A percentile compares a stretch with the other conserved stretches of the same genome.
Conservation (phyloP, 352 stramenopile species). For the Thalassiosira exigua region DNA sequence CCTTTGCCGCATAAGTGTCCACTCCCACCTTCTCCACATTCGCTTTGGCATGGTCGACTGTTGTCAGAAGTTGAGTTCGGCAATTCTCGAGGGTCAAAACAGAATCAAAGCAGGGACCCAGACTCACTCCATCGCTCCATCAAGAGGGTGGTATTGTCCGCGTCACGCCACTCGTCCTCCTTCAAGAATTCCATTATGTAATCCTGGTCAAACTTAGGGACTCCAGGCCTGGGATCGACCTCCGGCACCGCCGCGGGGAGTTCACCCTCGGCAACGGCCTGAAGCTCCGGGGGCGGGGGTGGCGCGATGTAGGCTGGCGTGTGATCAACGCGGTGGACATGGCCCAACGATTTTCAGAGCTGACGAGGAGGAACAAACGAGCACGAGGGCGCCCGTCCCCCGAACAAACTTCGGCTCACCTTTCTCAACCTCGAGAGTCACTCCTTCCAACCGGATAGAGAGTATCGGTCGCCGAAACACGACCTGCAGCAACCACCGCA, state of each 20-base stretch:
- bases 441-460: not conserved
- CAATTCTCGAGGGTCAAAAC: no score
- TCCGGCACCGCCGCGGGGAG: no score
- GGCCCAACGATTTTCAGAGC: no score
- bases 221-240: not conserved
- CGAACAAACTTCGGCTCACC: no score
- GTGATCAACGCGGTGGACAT: no score
- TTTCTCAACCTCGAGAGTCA: not conserved
- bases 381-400: no score
- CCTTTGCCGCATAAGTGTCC: not conserved
- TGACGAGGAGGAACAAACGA: no score
- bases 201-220: conserved; percentile 43
- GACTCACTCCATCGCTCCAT: conserved; percentile 54
- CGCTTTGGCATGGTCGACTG: conserved; percentile 32
- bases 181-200: conserved; percentile 37
- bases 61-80: no score
- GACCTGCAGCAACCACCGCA: not conserved
- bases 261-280: not conserved
- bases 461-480: not conserved
- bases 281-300: not conserved
- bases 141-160: conserved; percentile 47
- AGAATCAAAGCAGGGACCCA: no score
- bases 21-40: not conserved
- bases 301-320: not conserved
- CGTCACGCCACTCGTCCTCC: conserved; percentile 33